These are phyloP conservation scores for Colletotrichum falcatum DNA, from an alignment of 2,329 filamentous ascomycete genomes.

Conservation along the genomic window DNA sequence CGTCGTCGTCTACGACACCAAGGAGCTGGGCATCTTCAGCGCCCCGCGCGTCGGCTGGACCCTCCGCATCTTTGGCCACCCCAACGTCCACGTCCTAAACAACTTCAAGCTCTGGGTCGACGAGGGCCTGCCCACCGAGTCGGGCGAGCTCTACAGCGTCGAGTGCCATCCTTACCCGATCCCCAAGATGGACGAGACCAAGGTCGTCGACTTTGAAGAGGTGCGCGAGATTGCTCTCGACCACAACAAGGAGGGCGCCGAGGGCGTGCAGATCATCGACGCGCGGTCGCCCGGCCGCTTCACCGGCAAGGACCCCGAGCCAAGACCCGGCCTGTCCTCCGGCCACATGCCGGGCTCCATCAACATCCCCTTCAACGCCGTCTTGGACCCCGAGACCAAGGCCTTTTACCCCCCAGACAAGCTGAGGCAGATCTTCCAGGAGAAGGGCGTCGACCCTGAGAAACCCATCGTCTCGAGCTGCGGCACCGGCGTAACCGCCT, in stretches of 20 bases:
- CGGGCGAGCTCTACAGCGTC: constrained; percentile 77
- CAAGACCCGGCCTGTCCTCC: constrained; percentile 84
- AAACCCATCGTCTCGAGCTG: constrained; percentile 90
- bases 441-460: constrained; percentile 81
- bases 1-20: constrained; percentile 93
- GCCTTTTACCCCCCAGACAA: constrained; percentile 79
- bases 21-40: constrained; percentile 93
- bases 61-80: constrained; percentile 88
- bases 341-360: constrained; percentile 93
- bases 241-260: constrained; percentile 82
- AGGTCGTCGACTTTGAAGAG: constrained; percentile 85
- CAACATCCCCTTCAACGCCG: constrained; percentile 81
- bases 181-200: constrained; percentile 68
- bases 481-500: constrained; percentile 94
- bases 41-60: constrained; percentile 97
- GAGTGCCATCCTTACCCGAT: constrained; percentile 75
- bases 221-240: constrained; percentile 82
- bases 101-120: constrained; percentile 97
- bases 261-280: constrained; percentile 90
- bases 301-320: constrained; percentile 86
- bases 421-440: constrained; percentile 79
- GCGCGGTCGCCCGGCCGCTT: constrained; percentile 85
- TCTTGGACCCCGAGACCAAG: constrained; percentile 88
- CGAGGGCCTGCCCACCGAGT: constrained; percentile 83
- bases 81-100: constrained; percentile 89